Evolutionary conservation across 306 rosid species (phyloP).

Genomic region (Dryas alaskensis): DNA sequence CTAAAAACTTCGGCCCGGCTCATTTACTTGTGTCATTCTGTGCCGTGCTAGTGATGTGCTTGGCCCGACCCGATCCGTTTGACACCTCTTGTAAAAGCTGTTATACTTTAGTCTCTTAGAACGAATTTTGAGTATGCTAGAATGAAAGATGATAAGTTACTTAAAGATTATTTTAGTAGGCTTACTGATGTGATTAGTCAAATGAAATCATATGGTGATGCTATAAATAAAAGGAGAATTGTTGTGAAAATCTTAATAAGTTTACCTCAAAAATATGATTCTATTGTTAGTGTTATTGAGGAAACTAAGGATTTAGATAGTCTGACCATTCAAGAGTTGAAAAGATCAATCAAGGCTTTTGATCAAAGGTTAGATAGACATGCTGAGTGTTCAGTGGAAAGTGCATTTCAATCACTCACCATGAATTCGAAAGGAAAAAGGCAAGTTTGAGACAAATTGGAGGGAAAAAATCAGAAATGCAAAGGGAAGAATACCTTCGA

Average conservation of each 20-base stretch:
- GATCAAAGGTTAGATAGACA: background rate
- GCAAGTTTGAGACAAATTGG: too few species aligned
- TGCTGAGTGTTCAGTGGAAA: background rate
- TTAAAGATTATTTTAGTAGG: too few species aligned
- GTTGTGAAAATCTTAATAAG: slow-evolving; percentile 19
- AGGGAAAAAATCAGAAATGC: too few species aligned
- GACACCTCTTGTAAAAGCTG: background rate
- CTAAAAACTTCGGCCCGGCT: too few species aligned
- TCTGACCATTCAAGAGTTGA: background rate
- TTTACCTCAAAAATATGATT: slow-evolving; percentile 11
- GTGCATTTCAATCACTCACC: background rate
- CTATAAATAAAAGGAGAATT: background rate
- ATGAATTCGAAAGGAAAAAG: too few species aligned
- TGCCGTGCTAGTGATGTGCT: too few species aligned
- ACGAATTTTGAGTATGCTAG: background rate
- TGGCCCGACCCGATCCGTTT: too few species aligned
- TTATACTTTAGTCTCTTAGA: background rate
- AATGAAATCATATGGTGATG: background rate
- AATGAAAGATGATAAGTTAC: background rate
- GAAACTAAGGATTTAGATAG: background rate
- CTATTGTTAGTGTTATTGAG: background rate
- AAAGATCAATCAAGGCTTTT: background rate
- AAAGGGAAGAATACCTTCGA: too few species aligned
- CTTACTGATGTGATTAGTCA: background rate
- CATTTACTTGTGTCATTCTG: too few species aligned